Conservation (phyloP, 2,329 filamentous ascomycete genomes). For the Colletotrichum nymphaeae region DNA sequence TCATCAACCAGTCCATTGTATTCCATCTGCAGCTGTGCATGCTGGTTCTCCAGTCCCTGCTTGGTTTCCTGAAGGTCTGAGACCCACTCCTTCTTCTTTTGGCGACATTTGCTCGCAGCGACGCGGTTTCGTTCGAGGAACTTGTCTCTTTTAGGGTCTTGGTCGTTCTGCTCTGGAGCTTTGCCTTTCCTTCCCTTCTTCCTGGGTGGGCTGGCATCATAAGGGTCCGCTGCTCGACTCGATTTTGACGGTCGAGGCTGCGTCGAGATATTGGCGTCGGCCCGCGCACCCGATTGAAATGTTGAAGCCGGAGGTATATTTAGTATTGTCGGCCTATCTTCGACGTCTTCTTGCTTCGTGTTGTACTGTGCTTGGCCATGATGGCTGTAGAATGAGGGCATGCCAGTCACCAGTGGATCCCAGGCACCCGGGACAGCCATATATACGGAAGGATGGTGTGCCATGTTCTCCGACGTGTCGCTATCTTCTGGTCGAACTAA, state of each 20-base stretch:
- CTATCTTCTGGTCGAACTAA: not conserved
- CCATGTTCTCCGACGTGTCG: constrained; percentile 10
- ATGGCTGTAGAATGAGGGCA: constrained; percentile 11
- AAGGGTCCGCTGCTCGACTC: constrained; percentile 36
- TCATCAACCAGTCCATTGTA: constrained; percentile 56
- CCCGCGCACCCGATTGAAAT: constrained; percentile 12
- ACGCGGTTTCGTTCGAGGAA: constrained; percentile 78
- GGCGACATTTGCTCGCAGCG: constrained; percentile 79
- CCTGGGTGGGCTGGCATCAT: constrained; percentile 34
- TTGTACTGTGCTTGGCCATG: constrained; percentile 24
- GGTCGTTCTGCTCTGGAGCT: constrained; percentile 43
- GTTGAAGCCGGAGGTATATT: constrained; percentile 14
- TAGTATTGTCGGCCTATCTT: constrained; percentile 9
- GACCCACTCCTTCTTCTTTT: constrained; percentile 71
- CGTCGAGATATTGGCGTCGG: constrained; percentile 15
- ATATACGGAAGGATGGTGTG: constrained; percentile 23
- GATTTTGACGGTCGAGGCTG: constrained; percentile 19
- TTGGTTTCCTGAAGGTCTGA: constrained; percentile 60
- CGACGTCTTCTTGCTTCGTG: constrained; percentile 23
- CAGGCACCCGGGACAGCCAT: constrained; percentile 21
- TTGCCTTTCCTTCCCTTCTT: constrained; percentile 43
- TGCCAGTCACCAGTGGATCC: constrained; percentile 19
- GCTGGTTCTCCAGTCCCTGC: constrained; percentile 54
- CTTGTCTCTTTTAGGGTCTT: constrained; percentile 59
- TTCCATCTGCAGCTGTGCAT: constrained; percentile 56